Base-by-base conservation (phyloP, 257 asterid genomes). In the Mitragyna speciosa region DNA sequence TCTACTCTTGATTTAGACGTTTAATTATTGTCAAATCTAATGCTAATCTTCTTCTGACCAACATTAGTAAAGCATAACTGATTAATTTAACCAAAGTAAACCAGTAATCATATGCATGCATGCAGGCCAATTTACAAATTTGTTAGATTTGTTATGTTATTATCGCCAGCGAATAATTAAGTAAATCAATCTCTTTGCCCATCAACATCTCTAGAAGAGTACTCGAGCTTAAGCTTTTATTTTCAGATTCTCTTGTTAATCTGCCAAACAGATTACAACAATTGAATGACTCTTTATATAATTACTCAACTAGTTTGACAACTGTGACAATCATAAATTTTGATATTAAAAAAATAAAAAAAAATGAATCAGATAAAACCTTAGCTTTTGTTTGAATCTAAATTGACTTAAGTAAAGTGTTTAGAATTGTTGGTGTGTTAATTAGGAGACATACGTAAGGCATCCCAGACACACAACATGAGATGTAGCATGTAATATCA, bases 61-160 rank as follows among this genome's bases (percentile, higher is more conserved):
- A 59, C 8, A 30, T 5, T 39, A 36, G 22, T 54, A 33, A 54
- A 24, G 12, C 5, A 36, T 59, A 59, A 12, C n/a, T n/a, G 48
- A 39, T 61, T 71, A 48, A n/a, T 22, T 72, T 72, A 72, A 45
- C 7, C 12, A 75, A 14, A 4, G 26, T 47, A 12, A 30, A 22
- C 19, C 39, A 20, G 39, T 73, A 26, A 28, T 65, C 65, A 20
- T 63, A 56, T 15, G 56, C 71, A n/a, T 67, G 73, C 72, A 22
- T 66, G 83, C 80, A 74, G 83, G 83, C 79, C 83, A 64, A 4
- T 63, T n/a, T 12, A 63, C 24, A 59, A 28, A 48, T 76, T 70
- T 54, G 56, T 3, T 49, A 33, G 56, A 51, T 12, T 49, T 72
- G 73, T 61, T 63, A 1, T 56, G 72, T 70, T 43, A 15, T 43